phyloP scores from a whole-genome alignment of 2,329 filamentous ascomycete genomes.

The Colletotrichum gigasporum region DNA sequence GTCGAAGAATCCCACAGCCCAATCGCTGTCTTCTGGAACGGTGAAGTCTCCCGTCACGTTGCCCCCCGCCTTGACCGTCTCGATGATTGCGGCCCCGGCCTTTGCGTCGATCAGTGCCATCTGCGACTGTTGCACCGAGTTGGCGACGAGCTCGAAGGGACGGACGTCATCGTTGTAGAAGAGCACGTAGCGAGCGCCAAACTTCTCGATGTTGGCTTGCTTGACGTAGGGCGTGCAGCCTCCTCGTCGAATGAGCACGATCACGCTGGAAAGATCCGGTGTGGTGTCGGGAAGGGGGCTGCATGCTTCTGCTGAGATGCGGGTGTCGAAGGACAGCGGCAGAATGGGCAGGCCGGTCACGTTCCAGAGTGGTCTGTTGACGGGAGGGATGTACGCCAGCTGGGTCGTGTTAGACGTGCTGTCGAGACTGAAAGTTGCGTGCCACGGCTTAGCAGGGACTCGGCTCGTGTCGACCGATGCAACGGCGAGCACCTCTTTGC shows the following conservation, averaged over 20 bases:
- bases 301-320: slow-evolving; percentile 37
- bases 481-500: slow-evolving; percentile 51
- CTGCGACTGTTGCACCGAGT: slow-evolving; percentile 17
- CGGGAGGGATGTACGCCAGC: slow-evolving; percentile 45
- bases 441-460: slow-evolving; percentile 38
- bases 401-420: slow-evolving; percentile 36
- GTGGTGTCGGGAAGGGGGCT: slow-evolving; percentile 34
- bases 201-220: slow-evolving; percentile 37
- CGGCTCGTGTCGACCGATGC: slow-evolving; percentile 49
- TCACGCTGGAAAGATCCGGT: slow-evolving; percentile 34
- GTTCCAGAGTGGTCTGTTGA: slow-evolving; percentile 36
- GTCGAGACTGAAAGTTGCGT: slow-evolving; percentile 40
- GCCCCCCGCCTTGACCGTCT: slow-evolving; percentile 34
- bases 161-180: slow-evolving; percentile 39
- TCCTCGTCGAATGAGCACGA: slow-evolving; percentile 43
- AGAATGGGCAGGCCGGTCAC: slow-evolving; percentile 44
- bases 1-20: slow-evolving; percentile 34
- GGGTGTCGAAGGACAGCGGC: slow-evolving; percentile 37
- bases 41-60: slow-evolving; percentile 30
- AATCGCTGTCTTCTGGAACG: background rate
- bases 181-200: slow-evolving; percentile 39
- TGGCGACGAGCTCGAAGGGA: slow-evolving; percentile 16
- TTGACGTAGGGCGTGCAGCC: slow-evolving; percentile 41
- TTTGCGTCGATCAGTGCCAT: slow-evolving; percentile 37
- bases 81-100: slow-evolving; percentile 38